phyloP scores from a whole-genome alignment of 768 basidiomycete genomes.

The Boletus sp. region DNA sequence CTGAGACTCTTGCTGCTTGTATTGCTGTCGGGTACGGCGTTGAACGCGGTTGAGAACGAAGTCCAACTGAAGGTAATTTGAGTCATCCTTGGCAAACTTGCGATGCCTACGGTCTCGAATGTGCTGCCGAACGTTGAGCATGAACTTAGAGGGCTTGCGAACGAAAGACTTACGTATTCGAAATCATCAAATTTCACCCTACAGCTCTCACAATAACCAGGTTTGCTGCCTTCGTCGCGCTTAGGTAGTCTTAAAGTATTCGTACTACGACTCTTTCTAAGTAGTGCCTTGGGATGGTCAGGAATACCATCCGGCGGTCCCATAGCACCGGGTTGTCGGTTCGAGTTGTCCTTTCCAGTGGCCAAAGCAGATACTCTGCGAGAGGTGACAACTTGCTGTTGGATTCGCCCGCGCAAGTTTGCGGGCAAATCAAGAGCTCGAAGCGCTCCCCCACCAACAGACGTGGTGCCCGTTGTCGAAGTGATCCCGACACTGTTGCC shows the following conservation, averaged over 20 bases:
- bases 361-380: constrained; percentile 43
- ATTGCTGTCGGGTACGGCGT: constrained; percentile 38
- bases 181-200: constrained; percentile 89
- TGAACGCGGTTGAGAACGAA: constrained; percentile 61
- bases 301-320: constrained; percentile 67
- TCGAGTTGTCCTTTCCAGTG: constrained; percentile 26
- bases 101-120: constrained; percentile 69
- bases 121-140: constrained; percentile 51
- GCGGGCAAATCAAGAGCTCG: constrained; percentile 52
- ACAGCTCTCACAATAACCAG: constrained; percentile 98
- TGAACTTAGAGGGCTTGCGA: background rate
- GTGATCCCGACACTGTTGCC: constrained; percentile 94
- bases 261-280: constrained; percentile 80
- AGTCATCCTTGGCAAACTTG: constrained; percentile 74
- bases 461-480: constrained; percentile 86
- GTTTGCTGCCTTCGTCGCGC: constrained; percentile 84
- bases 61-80: constrained; percentile 81
- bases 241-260: constrained; percentile 73
- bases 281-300: constrained; percentile 42
- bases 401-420: constrained; percentile 52
- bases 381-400: constrained; percentile 67
- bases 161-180: constrained; percentile 49
- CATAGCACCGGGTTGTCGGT: constrained; percentile 45
- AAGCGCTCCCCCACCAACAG: constrained; percentile 48
- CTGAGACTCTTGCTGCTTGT: constrained; percentile 27